phyloP scores from a whole-genome alignment of 2,329 filamentous ascomycete genomes.

The Colletotrichum coccodes region DNA sequence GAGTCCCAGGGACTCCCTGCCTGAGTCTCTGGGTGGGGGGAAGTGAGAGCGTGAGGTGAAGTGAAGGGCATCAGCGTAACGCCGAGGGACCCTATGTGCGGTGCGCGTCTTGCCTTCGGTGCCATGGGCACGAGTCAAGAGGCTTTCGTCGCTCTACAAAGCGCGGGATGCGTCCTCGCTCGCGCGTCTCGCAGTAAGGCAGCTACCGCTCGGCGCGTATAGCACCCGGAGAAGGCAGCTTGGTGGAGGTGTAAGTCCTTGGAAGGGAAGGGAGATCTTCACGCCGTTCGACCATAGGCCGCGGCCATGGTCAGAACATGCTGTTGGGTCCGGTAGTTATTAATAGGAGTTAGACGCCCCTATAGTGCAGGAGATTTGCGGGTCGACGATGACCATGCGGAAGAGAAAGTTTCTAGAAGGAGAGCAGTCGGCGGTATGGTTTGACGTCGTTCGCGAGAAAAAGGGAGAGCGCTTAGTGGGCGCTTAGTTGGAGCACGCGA shows the following conservation, averaged over 20 bases:
- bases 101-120: background rate
- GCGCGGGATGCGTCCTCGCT: background rate
- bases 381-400: background rate
- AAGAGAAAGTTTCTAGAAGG: slow-evolving; percentile 27
- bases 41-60: background rate
- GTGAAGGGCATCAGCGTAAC: slow-evolving; percentile 25
- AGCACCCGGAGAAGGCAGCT: background rate
- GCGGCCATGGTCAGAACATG: background rate
- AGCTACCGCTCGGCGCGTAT: slow-evolving; percentile 22
- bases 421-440: background rate
- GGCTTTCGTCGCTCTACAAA: background rate
- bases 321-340: slow-evolving; percentile 30
- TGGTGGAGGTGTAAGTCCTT: background rate
- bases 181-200: slow-evolving; percentile 3
- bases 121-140: background rate
- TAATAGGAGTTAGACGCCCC: slow-evolving; percentile 20
- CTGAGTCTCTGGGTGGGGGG: background rate
- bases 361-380: background rate
- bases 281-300: background rate
- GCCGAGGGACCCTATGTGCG: background rate
- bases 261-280: slow-evolving; percentile 8
- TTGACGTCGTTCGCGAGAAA: slow-evolving; percentile 8
- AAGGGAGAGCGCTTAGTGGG: slow-evolving; percentile 30
- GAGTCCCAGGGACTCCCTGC: background rate
- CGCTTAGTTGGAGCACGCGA: slow-evolving; percentile 30